Conservation (phyloP, 306 rosid genomes). For the Acacia crassicarpa region DNA sequence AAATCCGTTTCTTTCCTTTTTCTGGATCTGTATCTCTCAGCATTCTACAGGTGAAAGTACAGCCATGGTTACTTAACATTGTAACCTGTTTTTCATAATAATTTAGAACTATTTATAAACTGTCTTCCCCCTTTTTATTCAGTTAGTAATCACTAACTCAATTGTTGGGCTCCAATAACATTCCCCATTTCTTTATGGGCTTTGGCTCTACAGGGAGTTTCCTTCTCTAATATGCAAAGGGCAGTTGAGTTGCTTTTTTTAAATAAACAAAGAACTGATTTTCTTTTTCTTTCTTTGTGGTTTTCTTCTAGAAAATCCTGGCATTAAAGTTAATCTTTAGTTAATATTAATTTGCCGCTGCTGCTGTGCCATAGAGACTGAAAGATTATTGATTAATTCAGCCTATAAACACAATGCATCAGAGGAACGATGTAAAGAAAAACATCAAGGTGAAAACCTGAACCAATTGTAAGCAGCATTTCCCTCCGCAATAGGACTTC, state of each 20-base stretch:
- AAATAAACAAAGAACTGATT: too few relatives aligned
- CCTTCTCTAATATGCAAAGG: not conserved
- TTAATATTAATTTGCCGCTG: not conserved
- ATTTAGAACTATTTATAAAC: not conserved
- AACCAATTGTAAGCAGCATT: conserved; percentile 98
- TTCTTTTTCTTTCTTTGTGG: not conserved
- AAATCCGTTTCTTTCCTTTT: not conserved
- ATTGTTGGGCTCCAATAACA: not conserved
- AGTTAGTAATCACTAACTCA: conserved; percentile 6
- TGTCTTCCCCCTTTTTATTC: not conserved
- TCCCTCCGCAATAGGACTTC: conserved; percentile 94
- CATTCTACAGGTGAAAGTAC: not conserved
- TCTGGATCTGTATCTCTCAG: not conserved
- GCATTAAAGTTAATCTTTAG: not conserved
- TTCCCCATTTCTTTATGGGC: not conserved
- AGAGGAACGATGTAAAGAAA: conserved; percentile 11
- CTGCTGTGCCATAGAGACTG: not conserved
- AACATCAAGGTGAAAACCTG: conserved; percentile 59
- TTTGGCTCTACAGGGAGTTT: not conserved
- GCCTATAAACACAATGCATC: conserved; percentile 10
- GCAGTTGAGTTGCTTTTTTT: not conserved
- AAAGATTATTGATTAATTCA: conserved; percentile 16
- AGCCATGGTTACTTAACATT: not conserved
- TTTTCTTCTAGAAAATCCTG: not conserved
- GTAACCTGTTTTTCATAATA: not conserved